Percentiles rank a stretch among this genome's conserved stretches.
These are phyloP conservation scores for Ophiorrhiza pumila DNA, from an alignment of 257 asterid genomes.

Conservation along the genomic window DNA sequence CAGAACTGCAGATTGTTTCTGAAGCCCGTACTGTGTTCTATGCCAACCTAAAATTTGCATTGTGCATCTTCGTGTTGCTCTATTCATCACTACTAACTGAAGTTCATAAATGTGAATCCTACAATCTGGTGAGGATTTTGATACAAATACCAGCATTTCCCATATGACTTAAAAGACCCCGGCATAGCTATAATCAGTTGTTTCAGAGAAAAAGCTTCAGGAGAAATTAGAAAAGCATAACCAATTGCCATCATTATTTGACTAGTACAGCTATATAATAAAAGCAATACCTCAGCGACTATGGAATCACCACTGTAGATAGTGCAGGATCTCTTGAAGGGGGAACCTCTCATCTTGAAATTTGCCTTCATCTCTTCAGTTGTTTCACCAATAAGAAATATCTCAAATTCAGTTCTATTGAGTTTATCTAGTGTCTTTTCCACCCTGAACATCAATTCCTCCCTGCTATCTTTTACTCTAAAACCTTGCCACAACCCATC, in stretches of 20 bases:
- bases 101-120: not conserved
- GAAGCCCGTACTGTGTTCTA: not conserved
- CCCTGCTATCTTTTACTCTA: conserved; percentile 39
- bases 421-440: conserved; percentile 45
- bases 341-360: conserved; percentile 81
- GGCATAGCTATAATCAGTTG: not conserved
- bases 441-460: conserved; percentile 48
- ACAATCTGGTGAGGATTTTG: not conserved
- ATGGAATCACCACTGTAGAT: conserved; percentile 66
- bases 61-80: not conserved
- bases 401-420: conserved; percentile 53
- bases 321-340: conserved; percentile 83
- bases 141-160: not conserved
- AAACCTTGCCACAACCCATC: conserved; percentile 65
- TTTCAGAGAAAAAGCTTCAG: not conserved
- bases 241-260: not conserved
- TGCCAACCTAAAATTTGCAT: not conserved
- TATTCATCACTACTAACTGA: not conserved
- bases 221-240: not conserved
- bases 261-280: not conserved
- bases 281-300: conserved; percentile 65
- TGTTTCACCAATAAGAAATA: conserved; percentile 39
- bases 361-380: conserved; percentile 41
- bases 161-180: not conserved
- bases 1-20: not conserved